Evolutionary conservation across 192 early-diverging fungal genomes (phyloP).

Genomic region (Blastocladiella britannica): DNA sequence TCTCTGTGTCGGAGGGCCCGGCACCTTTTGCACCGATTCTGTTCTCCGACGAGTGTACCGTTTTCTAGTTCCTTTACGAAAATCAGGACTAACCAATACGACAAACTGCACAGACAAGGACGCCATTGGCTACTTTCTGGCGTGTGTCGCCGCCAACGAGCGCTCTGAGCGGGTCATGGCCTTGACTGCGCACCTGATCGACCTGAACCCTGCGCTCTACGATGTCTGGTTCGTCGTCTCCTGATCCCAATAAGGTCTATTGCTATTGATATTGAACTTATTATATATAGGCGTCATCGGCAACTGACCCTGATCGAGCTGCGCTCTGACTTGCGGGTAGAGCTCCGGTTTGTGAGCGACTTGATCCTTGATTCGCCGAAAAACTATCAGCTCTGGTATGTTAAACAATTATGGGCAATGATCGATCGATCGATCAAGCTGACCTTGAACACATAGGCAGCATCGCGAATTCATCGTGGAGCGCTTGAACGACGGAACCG

Average conservation of each 20-base stretch:
- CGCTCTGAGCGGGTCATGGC: constrained; percentile 54
- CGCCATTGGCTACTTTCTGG: constrained; percentile 78
- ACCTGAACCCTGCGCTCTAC: constrained; percentile 80
- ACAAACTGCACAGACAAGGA: constrained; percentile 24
- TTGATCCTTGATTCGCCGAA: constrained; percentile 62
- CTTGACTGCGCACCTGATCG: constrained; percentile 59
- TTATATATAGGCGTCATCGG: constrained; percentile 50
- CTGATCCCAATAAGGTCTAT: too few species aligned
- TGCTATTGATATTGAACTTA: not conserved
- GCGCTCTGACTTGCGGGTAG: constrained; percentile 34
- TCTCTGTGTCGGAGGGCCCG: constrained; percentile 60
- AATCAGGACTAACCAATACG: not conserved
- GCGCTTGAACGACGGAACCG: constrained; percentile 21
- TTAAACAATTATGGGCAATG: too few species aligned
- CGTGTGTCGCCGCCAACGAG: constrained; percentile 49
- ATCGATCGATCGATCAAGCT: too few species aligned
- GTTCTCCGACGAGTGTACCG: constrained; percentile 52
- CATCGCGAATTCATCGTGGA: constrained; percentile 58
- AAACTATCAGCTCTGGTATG: constrained; percentile 86
- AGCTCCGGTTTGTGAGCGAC: constrained; percentile 55
- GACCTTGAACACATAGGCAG: too few species aligned
- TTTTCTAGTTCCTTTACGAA: not conserved
- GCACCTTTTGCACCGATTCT: constrained; percentile 61
- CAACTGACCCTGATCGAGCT: constrained; percentile 54
- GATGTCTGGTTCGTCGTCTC: constrained; percentile 56